Conservation (phyloP, 2,329 filamentous ascomycete species). For the Cadophora sp. region DNA sequence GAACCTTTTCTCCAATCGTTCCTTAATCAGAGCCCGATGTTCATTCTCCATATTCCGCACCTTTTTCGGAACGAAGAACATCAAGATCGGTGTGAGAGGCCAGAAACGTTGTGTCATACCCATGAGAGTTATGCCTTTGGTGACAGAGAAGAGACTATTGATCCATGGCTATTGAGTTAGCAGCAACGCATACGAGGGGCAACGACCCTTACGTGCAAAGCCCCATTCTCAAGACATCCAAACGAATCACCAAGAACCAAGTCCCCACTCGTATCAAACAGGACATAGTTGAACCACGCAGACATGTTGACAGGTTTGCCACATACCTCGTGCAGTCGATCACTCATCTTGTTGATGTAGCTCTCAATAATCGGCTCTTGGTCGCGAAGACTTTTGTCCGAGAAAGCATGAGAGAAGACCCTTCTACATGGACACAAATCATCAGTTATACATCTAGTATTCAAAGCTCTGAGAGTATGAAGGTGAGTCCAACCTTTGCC, state of each 20-base stretch:
- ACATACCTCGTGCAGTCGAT: conserved; percentile 7
- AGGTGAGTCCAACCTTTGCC: conserved; percentile 14
- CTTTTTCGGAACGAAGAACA: conserved; percentile 31
- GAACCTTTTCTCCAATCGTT: conserved; percentile 30
- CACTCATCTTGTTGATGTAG: conserved; percentile 49
- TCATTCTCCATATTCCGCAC: conserved; percentile 29
- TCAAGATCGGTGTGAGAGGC: conserved; percentile 27
- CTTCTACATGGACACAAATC: conserved; percentile 10
- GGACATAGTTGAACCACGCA: conserved; percentile 35
- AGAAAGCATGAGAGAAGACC: conserved; percentile 50
- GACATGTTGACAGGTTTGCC: conserved; percentile 11
- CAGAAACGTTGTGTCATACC: conserved; percentile 33
- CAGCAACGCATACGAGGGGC: not conserved
- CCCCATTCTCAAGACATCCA: conserved; percentile 46
- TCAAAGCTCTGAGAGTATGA: not conserved
- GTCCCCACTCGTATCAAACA: conserved; percentile 51
- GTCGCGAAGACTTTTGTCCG: conserved; percentile 48
- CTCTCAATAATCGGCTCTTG: conserved; percentile 50
- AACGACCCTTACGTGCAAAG: conserved; percentile 25
- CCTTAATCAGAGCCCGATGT: conserved; percentile 33
- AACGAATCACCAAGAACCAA: conserved; percentile 50
- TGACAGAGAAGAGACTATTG: conserved; percentile 37
- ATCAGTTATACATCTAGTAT: not conserved
- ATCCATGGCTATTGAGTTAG: conserved; percentile 37
- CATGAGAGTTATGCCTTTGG: conserved; percentile 33